Evolutionary conservation across 148 eudicot genomes (phyloP).

Genomic region (Nepenthes mirabilis): DNA sequence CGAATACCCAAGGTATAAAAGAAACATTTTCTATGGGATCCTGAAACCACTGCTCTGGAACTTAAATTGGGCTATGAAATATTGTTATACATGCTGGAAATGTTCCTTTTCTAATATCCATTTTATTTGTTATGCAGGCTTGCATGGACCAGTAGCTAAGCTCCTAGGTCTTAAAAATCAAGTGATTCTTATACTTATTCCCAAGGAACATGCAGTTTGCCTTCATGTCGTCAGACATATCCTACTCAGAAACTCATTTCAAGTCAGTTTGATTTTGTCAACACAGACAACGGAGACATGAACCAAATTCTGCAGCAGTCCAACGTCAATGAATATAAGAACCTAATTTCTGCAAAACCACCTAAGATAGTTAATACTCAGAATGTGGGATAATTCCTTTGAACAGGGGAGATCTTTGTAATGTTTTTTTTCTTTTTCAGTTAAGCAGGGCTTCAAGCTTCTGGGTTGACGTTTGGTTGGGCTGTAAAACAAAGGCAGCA

Average conservation of each 20-base stretch:
- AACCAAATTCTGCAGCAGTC: slow-evolving; percentile 35
- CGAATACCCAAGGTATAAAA: too few relatives aligned
- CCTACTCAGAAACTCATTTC: slow-evolving; percentile 30
- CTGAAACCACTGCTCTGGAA: not conserved
- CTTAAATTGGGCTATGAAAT: not conserved
- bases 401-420: not conserved
- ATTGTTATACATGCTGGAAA: not conserved
- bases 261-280: slow-evolving; percentile 25
- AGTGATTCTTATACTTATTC: not conserved
- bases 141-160: not conserved
- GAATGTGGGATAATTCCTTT: slow-evolving; percentile 1
- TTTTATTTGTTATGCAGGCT: not conserved
- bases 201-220: not conserved
- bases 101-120: not conserved
- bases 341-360: slow-evolving; percentile 13
- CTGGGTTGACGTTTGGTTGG: slow-evolving; percentile 4
- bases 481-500: slow-evolving; percentile 19
- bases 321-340: slow-evolving; percentile 18
- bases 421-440: too few relatives aligned
- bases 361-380: slow-evolving; percentile 12
- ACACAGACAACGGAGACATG: slow-evolving; percentile 17
- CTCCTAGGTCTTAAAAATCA: not conserved
- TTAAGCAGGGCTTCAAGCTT: not conserved
- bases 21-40: too few relatives aligned
- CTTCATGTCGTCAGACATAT: slow-evolving; percentile 17